phyloP scores from a whole-genome alignment of 306 rosid genomes.

The Myrica gale region DNA sequence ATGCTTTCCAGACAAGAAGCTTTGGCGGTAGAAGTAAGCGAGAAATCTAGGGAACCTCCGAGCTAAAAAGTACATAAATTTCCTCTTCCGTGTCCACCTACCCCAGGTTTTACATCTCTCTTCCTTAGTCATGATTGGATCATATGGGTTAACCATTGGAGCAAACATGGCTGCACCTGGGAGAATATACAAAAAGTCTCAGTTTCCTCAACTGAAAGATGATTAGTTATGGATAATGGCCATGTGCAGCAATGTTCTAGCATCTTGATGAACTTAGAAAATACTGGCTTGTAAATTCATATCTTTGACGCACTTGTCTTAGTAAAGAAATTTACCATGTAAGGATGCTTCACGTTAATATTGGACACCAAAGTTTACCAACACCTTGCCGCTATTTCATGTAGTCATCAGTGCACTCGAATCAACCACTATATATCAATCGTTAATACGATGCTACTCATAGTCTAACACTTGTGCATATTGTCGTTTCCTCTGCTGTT shows the following conservation, averaged over 20 bases:
- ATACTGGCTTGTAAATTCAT: not conserved
- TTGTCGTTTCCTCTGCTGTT: not conserved
- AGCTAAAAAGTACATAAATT: slow-evolving; percentile 69
- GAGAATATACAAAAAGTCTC: not conserved
- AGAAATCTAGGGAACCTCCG: slow-evolving; percentile 64
- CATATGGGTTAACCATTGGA: slow-evolving; percentile 92
- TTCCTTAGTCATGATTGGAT: slow-evolving; percentile 64
- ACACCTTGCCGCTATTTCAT: not conserved
- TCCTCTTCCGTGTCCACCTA: slow-evolving; percentile 65
- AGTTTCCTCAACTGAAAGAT: not conserved
- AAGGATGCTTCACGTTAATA: not conserved
- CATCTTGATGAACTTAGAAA: not conserved
- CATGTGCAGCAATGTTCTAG: not conserved
- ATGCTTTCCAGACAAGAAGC: slow-evolving; percentile 94
- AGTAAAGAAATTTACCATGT: not conserved
- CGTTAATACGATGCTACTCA: not conserved
- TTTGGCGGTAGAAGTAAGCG: slow-evolving; percentile 59
- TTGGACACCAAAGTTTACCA: not conserved
- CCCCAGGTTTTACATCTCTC: slow-evolving; percentile 86
- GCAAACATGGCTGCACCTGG: slow-evolving; percentile 97
- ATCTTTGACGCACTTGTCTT: not conserved
- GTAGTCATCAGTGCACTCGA: not conserved
- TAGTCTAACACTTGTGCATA: not conserved
- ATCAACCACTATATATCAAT: too few relatives aligned
- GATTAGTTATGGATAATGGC: not conserved